phyloP scores from a whole-genome alignment of 2,329 filamentous ascomycete genomes.

The Corinectria fuckeliana region DNA sequence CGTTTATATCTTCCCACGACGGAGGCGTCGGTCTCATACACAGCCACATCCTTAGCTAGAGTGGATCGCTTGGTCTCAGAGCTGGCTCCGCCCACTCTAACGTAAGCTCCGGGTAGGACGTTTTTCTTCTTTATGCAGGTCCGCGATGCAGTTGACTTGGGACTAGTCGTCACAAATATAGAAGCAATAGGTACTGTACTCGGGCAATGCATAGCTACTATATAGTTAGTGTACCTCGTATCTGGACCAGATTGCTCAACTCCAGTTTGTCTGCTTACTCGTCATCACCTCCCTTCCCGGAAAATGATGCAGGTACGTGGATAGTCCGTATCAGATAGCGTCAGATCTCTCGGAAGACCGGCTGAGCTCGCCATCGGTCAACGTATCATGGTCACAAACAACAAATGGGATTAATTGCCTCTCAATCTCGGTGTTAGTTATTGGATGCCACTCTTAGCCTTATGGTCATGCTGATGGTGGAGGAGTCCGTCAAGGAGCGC shows the following conservation, averaged over 20 bases:
- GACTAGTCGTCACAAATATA: neutral
- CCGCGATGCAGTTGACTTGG: conserved; percentile 3
- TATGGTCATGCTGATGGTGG: conserved; percentile 21
- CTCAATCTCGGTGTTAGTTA: conserved; percentile 3
- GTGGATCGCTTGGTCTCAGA: conserved; percentile 11
- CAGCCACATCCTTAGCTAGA: conserved; percentile 16
- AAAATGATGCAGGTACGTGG: neutral
- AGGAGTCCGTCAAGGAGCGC: conserved; percentile 5
- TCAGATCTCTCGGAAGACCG: neutral
- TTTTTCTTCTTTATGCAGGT: conserved; percentile 14
- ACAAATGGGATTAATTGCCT: neutral
- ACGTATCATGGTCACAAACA: neutral
- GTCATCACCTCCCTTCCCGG: neutral
- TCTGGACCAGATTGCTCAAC: no score
- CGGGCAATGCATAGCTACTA: neutral
- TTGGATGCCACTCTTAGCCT: conserved; percentile 12
- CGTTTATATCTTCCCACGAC: neutral
- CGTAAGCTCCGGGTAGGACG: conserved; percentile 2
- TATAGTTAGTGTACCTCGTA: no score
- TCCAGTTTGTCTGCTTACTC: neutral
- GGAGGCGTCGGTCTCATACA: conserved; percentile 15
- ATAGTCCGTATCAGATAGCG: neutral
- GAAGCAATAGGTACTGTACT: neutral
- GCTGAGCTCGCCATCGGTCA: conserved; percentile 5
- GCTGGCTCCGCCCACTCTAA: conserved; percentile 1